Evolutionary conservation across 2,329 filamentous ascomycete genomes (phyloP), one percentile per base, ranked within the genome.

Genomic region (Venturia oleaginea): DNA sequence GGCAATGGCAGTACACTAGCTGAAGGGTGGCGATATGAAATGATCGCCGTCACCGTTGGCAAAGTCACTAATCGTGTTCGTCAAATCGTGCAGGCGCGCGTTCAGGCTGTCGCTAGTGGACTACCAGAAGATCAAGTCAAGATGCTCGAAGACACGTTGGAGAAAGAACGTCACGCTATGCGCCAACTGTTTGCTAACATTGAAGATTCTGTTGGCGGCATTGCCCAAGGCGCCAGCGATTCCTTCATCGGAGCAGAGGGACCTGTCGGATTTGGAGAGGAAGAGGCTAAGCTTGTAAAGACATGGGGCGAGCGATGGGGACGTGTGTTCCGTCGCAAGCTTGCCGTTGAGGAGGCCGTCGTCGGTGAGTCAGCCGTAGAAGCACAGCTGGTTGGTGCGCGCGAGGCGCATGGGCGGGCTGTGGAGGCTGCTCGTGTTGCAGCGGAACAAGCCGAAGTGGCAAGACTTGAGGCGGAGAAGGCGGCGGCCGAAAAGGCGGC

Each of bases 11-110:
- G 84, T 54, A 83, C 84, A 3, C 84, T 99, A 15, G 85, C 88
- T 13, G 84, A 89, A 69, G 80, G 87, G 7, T 87, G 93, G 77
- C 82, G 95, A 11, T 97, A 91, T 73, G 94, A 99, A 78, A 88
- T 97, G 78, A 87, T 97, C 19, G 86, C 87, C 67, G 89, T 89
- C 69, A 97, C 94, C 0, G 87, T 97, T 62, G 83, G 86, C 72
- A 97, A 99, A 78, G 93, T 97, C 60, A 92, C 91, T 1, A 87
- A 87, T 67, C 89, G 92, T 37, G 86, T 95, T 62, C 86, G 91
- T 51, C 91, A 96, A 76, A 87, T 97, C 30, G 84, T 91, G 11
- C 79, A 80, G 1, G 84, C 86, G 4, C 81, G 84, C 34, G 79
- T 81, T n/a, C 82, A 84, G 57, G 64, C 54, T 10, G 42, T 43